These are phyloP conservation scores for Skeletonema marinoi DNA, from an alignment of 108 stramenopile species.

Conservation along the genomic window DNA sequence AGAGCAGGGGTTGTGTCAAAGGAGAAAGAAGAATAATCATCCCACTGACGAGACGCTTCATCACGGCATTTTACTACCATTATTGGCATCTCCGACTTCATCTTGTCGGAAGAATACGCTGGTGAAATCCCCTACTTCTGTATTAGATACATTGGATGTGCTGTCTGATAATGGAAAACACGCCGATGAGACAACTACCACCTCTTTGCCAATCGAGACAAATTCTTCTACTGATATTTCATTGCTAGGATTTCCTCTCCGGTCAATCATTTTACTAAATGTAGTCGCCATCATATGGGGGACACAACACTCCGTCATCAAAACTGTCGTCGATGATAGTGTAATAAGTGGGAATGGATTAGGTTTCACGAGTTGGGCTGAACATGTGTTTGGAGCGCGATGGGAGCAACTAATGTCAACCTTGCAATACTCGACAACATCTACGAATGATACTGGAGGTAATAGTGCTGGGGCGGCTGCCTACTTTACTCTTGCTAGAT, in stretches of 20 bases:
- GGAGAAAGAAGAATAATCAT: no score
- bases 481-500: slow-evolving; percentile 73
- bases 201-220: no score
- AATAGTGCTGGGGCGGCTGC: slow-evolving; percentile 42
- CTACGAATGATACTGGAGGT: background rate
- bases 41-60: no score
- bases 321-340: slow-evolving; percentile 63
- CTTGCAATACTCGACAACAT: background rate
- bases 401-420: background rate
- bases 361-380: background rate
- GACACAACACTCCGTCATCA: slow-evolving; percentile 87
- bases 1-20: no score
- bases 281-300: slow-evolving; percentile 85
- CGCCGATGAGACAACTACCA: no score
- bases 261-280: slow-evolving; percentile 69
- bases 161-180: no score
- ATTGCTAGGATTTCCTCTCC: slow-evolving; percentile 44
- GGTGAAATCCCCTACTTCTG: no score
- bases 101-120: no score
- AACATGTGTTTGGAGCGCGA: background rate
- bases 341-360: background rate
- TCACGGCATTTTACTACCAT: no score
- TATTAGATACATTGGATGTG: no score
- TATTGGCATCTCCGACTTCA: no score
- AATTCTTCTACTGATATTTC: background rate